Percentiles rank a stretch among this genome's conserved stretches.
phyloP scores from a whole-genome alignment of 345 rosid genomes.

The Garcia nutans region DNA sequence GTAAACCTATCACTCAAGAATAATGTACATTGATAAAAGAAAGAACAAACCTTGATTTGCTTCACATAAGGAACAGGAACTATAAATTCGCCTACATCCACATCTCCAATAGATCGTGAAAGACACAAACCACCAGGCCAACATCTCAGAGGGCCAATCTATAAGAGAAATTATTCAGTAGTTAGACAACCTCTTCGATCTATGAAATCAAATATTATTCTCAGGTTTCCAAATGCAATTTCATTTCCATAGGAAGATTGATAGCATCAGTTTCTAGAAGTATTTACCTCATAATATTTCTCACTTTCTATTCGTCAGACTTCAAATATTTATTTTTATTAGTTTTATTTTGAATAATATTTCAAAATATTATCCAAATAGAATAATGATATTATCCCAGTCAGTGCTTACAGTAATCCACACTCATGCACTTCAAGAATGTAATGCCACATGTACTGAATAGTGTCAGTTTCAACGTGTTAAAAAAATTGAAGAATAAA shows the following conservation, averaged over 20 bases:
- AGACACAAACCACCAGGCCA: slow-evolving; percentile 99
- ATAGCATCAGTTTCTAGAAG: neutral
- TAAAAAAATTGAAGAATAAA: neutral
- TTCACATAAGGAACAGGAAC: slow-evolving; percentile 98
- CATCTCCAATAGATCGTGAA: slow-evolving; percentile 96
- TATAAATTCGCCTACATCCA: slow-evolving; percentile 94
- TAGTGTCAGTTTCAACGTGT: slow-evolving; percentile 3
- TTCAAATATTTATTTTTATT: neutral
- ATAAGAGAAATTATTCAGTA: slow-evolving; percentile 22
- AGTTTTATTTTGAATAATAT: no score
- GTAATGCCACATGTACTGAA: neutral
- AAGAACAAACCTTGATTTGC: slow-evolving; percentile 86
- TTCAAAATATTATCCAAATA: no score
- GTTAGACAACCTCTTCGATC: slow-evolving; percentile 27
- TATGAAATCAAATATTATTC: neutral
- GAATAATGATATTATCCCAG: neutral
- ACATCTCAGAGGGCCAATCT: slow-evolving; percentile 99
- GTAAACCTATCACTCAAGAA: neutral
- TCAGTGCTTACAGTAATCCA: slow-evolving; percentile 6
- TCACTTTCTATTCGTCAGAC: neutral
- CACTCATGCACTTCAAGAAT: no score
- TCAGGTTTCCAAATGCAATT: neutral
- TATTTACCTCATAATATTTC: neutral
- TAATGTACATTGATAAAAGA: slow-evolving; percentile 6
- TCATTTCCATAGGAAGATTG: neutral